Evolutionary conservation across 1,284 basidiomycete species (phyloP).

Genomic region (Papiliotrema nemorosa): DNA sequence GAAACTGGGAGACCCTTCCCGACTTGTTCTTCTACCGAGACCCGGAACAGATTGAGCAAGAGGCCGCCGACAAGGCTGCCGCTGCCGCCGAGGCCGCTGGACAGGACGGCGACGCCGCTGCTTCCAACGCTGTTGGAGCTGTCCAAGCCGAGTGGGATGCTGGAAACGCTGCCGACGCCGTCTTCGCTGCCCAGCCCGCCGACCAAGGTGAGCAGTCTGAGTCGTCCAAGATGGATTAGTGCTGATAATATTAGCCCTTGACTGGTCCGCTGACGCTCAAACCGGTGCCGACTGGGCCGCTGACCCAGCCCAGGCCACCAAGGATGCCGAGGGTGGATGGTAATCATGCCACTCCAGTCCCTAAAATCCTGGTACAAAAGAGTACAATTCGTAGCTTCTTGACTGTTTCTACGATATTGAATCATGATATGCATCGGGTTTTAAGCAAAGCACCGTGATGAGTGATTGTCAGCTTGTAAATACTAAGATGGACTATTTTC

Average conservation of each 20-base stretch:
- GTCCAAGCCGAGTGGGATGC: constrained; percentile 72
- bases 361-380: neutral
- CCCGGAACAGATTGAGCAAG: constrained; percentile 97
- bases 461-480: neutral
- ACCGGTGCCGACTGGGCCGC: constrained; percentile 31
- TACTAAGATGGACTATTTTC: too few species aligned
- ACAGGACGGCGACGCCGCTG: constrained; percentile 56
- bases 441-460: neutral
- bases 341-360: constrained; percentile 13
- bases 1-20: constrained; percentile 96
- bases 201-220: constrained; percentile 60
- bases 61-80: constrained; percentile 86
- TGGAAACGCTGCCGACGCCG: constrained; percentile 62
- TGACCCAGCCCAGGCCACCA: constrained; percentile 23
- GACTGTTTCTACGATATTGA: too few species aligned
- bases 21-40: constrained; percentile 99
- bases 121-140: constrained; percentile 48
- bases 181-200: constrained; percentile 75
- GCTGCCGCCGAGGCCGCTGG: constrained; percentile 60
- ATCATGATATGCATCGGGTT: neutral
- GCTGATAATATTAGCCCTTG: constrained; percentile 54
- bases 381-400: neutral
- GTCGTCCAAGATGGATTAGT: neutral
- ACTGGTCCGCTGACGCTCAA: constrained; percentile 76
- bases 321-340: constrained; percentile 32